A percentile compares a stretch with the other conserved stretches of the same genome.
phyloP scores from a whole-genome alignment of 176 grass and related monocot species.

The Hsuehochloa calcarea region DNA sequence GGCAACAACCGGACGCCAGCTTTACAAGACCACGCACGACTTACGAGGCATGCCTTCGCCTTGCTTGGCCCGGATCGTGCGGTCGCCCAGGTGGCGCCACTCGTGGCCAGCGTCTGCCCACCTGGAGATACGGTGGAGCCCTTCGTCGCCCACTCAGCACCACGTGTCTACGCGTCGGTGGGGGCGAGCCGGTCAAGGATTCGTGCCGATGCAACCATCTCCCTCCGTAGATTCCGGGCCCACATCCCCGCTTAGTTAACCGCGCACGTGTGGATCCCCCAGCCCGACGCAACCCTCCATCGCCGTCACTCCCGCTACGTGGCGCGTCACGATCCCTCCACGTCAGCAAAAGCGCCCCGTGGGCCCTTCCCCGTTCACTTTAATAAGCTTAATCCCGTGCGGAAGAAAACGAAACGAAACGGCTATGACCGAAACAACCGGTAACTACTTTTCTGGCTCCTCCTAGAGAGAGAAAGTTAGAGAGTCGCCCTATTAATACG shows the following conservation, averaged over 20 bases:
- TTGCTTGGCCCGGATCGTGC: neutral
- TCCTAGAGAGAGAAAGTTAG: neutral
- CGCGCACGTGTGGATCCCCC: neutral
- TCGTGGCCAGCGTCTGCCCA: neutral
- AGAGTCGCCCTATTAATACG: constrained; percentile 58
- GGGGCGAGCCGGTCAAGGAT: neutral
- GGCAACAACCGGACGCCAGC: no score
- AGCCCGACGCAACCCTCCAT: neutral
- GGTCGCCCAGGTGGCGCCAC: neutral
- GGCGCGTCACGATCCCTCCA: accelerated
- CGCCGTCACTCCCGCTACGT: constrained; percentile 11
- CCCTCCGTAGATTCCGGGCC: constrained; percentile 5
- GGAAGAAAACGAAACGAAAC: constrained; percentile 26
- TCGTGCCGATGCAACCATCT: no score
- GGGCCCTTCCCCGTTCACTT: neutral
- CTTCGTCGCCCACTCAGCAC: neutral
- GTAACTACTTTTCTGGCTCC: constrained; percentile 24
- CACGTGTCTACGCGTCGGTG: constrained; percentile 12
- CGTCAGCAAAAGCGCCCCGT: neutral
- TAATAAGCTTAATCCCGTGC: constrained; percentile 19
- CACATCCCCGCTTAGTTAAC: neutral
- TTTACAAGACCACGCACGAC: no score
- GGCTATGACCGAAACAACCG: constrained; percentile 23
- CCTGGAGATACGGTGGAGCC: constrained; percentile 10
- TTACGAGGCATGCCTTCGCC: no score